Percentiles rank a stretch among this genome's conserved stretches.
phyloP scores from a whole-genome alignment of 441 rosid genomes.

The Kokia cookei region DNA sequence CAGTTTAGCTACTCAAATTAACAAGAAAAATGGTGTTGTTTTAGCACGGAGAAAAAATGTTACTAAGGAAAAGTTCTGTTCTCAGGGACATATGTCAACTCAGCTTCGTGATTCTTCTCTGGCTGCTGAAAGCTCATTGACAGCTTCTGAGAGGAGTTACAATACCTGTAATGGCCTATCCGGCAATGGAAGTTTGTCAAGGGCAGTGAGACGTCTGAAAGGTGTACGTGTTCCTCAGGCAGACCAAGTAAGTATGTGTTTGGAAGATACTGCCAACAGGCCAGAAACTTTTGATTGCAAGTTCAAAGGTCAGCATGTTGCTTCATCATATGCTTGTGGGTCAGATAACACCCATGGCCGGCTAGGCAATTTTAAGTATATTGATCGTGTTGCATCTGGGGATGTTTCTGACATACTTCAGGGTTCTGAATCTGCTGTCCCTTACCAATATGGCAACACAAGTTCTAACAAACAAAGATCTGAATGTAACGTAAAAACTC shows the following conservation, averaged over 20 bases:
- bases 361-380: conserved; percentile 14
- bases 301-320: conserved; percentile 1
- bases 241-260: conserved; percentile 13
- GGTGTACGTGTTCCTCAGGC: conserved; percentile 19
- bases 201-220: conserved; percentile 14
- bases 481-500: conserved; percentile 9
- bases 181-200: conserved; percentile 25
- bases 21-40: conserved; percentile 20
- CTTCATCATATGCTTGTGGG: conserved; percentile 21
- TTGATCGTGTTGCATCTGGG: conserved; percentile 20
- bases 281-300: conserved; percentile 19
- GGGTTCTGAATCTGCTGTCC: conserved; percentile 26
- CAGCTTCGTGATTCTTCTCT: conserved; percentile 22
- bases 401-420: conserved; percentile 17
- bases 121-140: conserved; percentile 38
- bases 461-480: conserved; percentile 9
- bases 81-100: conserved; percentile 16
- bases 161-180: conserved; percentile 32
- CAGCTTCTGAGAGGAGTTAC: conserved; percentile 31
- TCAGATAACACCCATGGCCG: conserved; percentile 22
- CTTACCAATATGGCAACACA: conserved; percentile 29
- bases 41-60: conserved; percentile 17
- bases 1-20: conserved; percentile 30
- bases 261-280: conserved; percentile 17
- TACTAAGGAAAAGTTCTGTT: conserved; percentile 19